A percentile compares a stretch with the other conserved stretches of the same genome.
phyloP scores from a whole-genome alignment of 345 rosid genomes.

The Crucihimalaya himalaica region DNA sequence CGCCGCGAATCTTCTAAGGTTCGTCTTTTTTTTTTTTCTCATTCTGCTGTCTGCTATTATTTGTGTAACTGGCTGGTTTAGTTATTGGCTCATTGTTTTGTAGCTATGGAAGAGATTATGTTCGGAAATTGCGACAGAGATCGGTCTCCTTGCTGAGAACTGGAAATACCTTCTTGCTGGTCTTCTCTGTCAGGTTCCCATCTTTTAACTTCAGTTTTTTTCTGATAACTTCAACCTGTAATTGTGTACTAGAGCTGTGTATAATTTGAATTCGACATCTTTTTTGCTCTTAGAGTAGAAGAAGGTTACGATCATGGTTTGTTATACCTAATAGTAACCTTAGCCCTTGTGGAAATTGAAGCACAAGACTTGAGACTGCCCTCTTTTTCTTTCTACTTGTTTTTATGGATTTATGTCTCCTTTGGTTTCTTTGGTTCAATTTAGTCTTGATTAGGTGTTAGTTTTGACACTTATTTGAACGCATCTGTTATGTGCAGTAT shows the following conservation, averaged over 20 bases:
- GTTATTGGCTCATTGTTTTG: slow-evolving; percentile 7
- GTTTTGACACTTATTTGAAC: not conserved
- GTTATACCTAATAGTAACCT: slow-evolving; percentile 26
- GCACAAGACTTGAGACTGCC: slow-evolving; percentile 35
- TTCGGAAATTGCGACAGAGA: slow-evolving; percentile 78
- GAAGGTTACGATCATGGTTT: slow-evolving; percentile 42
- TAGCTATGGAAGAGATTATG: slow-evolving; percentile 94
- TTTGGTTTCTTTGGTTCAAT: not conserved
- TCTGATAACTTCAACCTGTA: slow-evolving; percentile 1
- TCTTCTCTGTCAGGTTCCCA: slow-evolving; percentile 76
- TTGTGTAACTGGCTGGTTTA: slow-evolving; percentile 3
- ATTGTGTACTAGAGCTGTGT: slow-evolving; percentile 6
- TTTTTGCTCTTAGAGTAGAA: not conserved
- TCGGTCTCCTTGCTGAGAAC: slow-evolving; percentile 76
- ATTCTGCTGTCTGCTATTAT: not conserved
- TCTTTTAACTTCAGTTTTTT: not conserved
- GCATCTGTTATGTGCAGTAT: slow-evolving; percentile 55
- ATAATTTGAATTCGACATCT: not conserved
- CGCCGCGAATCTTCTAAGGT: slow-evolving; percentile 98
- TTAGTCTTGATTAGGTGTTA: not conserved
- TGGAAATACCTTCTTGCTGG: slow-evolving; percentile 94
- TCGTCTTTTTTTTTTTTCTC: not conserved
- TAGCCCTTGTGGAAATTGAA: slow-evolving; percentile 1
- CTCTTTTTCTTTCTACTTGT: not conserved
- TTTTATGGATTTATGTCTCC: not conserved